phyloP scores from a whole-genome alignment of 208 protist genomes.

The Zelonia costaricensis region DNA sequence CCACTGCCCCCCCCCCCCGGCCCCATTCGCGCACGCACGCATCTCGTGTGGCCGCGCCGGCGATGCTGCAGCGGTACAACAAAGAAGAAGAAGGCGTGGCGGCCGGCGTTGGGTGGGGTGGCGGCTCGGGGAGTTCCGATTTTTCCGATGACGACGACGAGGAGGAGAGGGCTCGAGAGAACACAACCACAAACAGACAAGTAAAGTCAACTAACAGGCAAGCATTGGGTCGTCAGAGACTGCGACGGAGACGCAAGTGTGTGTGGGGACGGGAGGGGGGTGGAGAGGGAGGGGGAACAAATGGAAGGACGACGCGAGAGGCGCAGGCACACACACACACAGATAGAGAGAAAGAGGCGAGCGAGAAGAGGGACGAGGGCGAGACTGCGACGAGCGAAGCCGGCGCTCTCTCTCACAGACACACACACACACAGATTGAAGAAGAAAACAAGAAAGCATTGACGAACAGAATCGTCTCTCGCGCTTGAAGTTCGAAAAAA shows the following conservation, averaged over 20 bases:
- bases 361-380: background rate
- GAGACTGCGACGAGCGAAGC: too few species aligned
- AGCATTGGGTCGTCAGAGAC: background rate
- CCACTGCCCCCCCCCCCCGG: too few species aligned
- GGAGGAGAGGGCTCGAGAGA: background rate
- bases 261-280: background rate
- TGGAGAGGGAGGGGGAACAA: background rate
- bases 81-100: background rate
- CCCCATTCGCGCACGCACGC: too few species aligned
- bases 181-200: too few species aligned
- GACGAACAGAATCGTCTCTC: background rate
- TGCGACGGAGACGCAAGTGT: background rate
- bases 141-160: too few species aligned
- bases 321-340: background rate
- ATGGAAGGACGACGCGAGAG: background rate
- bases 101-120: too few species aligned
- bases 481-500: background rate
- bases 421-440: background rate
- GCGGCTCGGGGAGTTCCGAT: too few species aligned
- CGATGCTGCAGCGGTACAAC: too few species aligned
- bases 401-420: too few species aligned
- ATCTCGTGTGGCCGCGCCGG: too few species aligned
- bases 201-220: too few species aligned
- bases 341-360: background rate
- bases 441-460: background rate